Conservation (phyloP, 2,329 filamentous ascomycete species). For the Aspergillus alliaceus region DNA sequence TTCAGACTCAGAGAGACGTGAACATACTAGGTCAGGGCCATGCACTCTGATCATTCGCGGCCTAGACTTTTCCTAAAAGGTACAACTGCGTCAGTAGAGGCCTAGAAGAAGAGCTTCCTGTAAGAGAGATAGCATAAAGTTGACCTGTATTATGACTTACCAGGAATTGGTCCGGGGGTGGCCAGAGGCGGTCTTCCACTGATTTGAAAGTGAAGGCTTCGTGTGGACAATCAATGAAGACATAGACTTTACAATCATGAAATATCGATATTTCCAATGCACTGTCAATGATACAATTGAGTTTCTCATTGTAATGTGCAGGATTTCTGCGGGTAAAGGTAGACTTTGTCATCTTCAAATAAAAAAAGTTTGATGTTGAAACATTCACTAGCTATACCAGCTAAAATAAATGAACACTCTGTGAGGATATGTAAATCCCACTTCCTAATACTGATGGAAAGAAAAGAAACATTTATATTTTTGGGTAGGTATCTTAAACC, state of each 20-base stretch:
- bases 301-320: no score
- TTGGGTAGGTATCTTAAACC: no score
- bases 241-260: conserved; percentile 7
- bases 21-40: neutral
- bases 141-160: no score
- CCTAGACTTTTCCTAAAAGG: neutral
- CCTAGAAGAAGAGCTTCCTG: neutral
- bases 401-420: no score
- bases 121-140: no score
- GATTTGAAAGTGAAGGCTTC: conserved; percentile 8
- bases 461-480: no score
- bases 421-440: no score
- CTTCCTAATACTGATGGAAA: no score
- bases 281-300: no score
- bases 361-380: no score
- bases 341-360: no score
- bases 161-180: neutral
- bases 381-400: no score
- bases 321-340: neutral
- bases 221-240: conserved; percentile 3
- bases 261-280: conserved; percentile 5
- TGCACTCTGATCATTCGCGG: neutral
- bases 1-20: neutral
- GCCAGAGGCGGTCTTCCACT: conserved; percentile 5
- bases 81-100: neutral